Evolutionary conservation across 495 filamentous ascomycete genomes (phyloP), one percentile per base, ranked within the genome.

Genomic region (Xylaria bambusicola): DNA sequence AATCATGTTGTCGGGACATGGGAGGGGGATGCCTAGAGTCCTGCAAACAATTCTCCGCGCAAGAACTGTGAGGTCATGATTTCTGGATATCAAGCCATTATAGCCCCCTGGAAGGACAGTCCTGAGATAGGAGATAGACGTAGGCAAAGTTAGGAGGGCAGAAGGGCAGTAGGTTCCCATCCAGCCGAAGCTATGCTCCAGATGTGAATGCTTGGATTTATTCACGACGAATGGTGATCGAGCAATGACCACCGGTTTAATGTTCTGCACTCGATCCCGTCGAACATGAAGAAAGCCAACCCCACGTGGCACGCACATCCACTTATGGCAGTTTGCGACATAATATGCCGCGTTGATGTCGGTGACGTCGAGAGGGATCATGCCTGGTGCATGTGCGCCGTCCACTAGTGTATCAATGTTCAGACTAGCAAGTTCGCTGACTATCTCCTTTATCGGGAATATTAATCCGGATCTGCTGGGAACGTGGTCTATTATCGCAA

Each of bases 401-500:
- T 60, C 57, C 27, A 60, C 57, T 12, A 60, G 56, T 9, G 53
- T 59, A 12, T 60, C 57, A 18, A 60, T 60, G 23, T 24, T 54
- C 12, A 52, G 57, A 24, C 24, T 54, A 10, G 50, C 55, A 17
- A 60, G 57, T 17, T 60, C 53, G 21, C 24, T 41, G 50, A 60
- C 57, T 6, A 60, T 60, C 20, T 54, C 51, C 17, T 57, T 59
- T 18, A 60, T 60, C 23, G 57, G 57, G 9, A 60, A 60, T 52
- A 60, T 45, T 54, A 60, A 42, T 20, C 52, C 57, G 45, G 57
- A 60, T 12, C 57, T 52, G 15, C 52, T 58, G 20, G 57, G 33
- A 23, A 60, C 36, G 10, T 60, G 57, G 44, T 60, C 57, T 52
- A 60, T 60, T 24, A 60, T 36, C 61, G 57, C 57, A 54, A 60